phyloP scores from a whole-genome alignment of 139 green algal genomes.

The Closterium sp. region DNA sequence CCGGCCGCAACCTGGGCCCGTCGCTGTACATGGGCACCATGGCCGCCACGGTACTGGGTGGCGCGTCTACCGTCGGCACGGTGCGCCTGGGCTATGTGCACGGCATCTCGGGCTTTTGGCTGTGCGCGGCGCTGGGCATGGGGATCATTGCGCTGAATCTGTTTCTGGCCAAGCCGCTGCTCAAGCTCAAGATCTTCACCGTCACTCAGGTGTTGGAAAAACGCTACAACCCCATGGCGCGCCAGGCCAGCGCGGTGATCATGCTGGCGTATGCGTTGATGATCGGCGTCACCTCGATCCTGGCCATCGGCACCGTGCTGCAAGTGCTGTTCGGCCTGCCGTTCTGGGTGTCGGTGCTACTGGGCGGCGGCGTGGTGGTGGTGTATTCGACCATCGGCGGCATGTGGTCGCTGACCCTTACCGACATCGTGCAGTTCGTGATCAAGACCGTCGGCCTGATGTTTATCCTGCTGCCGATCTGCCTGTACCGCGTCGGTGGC shows the following conservation, averaged over 20 bases:
- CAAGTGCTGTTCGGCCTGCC: no score
- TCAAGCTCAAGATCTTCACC: neutral
- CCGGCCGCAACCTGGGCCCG: neutral
- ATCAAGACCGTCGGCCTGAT: no score
- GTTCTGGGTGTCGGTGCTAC: no score
- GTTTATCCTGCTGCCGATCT: no score
- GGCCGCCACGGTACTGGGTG: neutral
- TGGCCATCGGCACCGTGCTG: no score
- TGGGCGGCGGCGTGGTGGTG: no score
- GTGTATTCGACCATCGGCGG: no score
- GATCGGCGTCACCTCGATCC: no score
- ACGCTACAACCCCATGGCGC: neutral
- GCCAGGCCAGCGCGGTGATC: neutral
- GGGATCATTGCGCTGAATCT: neutral
- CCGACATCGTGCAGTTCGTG: no score
- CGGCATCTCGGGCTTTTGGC: neutral
- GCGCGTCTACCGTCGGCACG: neutral
- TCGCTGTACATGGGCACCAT: neutral
- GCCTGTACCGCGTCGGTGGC: no score
- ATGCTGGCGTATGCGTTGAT: neutral
- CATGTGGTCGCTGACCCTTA: no score
- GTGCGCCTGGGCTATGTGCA: neutral
- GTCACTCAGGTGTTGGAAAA: neutral
- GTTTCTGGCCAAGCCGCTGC: neutral
- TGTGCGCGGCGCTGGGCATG: neutral